Percentiles rank a stretch among this genome's conserved stretches.
Conservation (phyloP, 1,139 yeast species). For the Diutina rugosa region DNA sequence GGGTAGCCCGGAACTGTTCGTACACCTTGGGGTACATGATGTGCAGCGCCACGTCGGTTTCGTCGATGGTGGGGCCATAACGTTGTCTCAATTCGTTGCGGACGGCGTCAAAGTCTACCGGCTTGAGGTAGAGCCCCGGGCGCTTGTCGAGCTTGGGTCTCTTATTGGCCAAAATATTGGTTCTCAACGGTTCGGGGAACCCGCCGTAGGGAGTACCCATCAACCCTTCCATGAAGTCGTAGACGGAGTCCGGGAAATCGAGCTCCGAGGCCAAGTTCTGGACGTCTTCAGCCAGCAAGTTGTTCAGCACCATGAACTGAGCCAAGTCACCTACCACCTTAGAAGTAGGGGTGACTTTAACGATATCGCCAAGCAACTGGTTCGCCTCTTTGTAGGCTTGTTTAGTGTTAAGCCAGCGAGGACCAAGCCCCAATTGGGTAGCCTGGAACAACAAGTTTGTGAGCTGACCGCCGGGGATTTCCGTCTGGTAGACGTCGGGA, state of each 20-base stretch:
- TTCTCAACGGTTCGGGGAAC: conserved; percentile 96
- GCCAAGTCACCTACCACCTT: conserved; percentile 99
- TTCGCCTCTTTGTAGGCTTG: conserved; percentile 88
- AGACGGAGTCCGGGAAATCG: conserved; percentile 96
- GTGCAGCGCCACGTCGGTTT: conserved; percentile 86
- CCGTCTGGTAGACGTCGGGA: conserved; percentile 96
- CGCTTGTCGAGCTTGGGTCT: conserved; percentile 80
- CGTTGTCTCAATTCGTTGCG: conserved; percentile 59
- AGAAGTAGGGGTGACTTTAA: conserved; percentile 96
- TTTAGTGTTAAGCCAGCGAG: conserved; percentile 93
- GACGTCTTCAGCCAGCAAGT: conserved; percentile 75
- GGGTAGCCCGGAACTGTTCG: conserved; percentile 67
- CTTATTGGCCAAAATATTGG: conserved; percentile 71
- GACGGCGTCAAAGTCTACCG: conserved; percentile 63
- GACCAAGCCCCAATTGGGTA: conserved; percentile 94
- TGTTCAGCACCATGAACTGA: conserved; percentile 96
- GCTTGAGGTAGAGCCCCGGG: conserved; percentile 83
- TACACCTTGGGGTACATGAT: conserved; percentile 97
- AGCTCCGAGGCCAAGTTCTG: conserved; percentile 74
- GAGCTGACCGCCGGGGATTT: conserved; percentile 98
- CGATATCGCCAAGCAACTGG: conserved; percentile 83
- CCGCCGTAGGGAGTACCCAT: conserved; percentile 99
- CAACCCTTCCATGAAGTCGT: conserved; percentile 96
- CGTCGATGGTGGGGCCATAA: conserved; percentile 47
- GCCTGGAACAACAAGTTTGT: conserved; percentile 98